Base-by-base conservation (phyloP, 192 early-diverging fungal species). In the Coemansia sp. region DNA sequence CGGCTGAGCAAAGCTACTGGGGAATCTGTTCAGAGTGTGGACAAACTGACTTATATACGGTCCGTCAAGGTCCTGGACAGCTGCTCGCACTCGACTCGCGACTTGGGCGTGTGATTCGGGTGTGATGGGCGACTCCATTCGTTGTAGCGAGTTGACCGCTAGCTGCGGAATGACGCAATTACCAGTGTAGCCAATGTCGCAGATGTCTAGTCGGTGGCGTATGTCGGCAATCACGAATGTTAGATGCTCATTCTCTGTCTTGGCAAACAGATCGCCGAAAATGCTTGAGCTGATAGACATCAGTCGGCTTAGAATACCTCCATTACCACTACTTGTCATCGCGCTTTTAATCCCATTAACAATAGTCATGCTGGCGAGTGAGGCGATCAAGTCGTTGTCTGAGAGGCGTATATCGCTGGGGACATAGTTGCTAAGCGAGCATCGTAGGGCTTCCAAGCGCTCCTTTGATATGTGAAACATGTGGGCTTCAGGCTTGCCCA, bases 381-480 rank as follows among this genome's bases (percentile, higher is more conserved):
- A 50, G 6, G 47, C 47, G 5, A 50, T 50, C 19, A 50, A 23
- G 21, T 50, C 47, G 47, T 50, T 50, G 47, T 50, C 47, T 1
- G 47, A 50, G 6, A 50, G 47, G 47, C 6, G 47, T n/a, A 50
- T 4, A 6, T 50, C 47, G n/a, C 47, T 23, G 23, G 47, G 47
- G 9, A 50, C 19, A 21, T 50, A 21, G 21, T 50, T n/a, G 19
- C n/a, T 9, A 50, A 50, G 47, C 21, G 47, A 50, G 6, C n/a
- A 9, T 9, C 47, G 17, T 50, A 50, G 47, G 3, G 47, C 21
- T 21, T 28, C 53, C 3, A 33, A 42, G 7, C 32, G 42, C 28
- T 62, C 26, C 14, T 4, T 33, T 17, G 66, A 44, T 13, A 67
- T 30, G n/a, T 69, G 68, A 33, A 76, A 76, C 7, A 67, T 37